Conservation (phyloP, 352 stramenopile genomes). For the Phytophthora colocasiae region DNA sequence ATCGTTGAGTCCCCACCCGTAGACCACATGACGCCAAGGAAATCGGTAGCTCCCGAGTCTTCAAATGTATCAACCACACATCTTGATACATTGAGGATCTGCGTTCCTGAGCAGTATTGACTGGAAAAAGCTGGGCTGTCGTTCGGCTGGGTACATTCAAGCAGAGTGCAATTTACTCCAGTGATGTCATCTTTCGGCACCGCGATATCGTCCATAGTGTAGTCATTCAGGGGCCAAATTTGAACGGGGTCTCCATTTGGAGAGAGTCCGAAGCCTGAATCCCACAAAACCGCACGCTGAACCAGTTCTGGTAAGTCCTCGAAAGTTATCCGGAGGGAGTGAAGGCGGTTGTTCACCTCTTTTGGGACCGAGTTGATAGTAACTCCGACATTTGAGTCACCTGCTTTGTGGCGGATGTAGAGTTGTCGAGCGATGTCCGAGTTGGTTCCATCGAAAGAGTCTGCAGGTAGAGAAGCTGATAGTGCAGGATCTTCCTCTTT, state of each 20-base stretch:
- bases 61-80: constrained; percentile 40
- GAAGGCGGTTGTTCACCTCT: constrained; percentile 18
- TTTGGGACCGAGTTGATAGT: constrained; percentile 23
- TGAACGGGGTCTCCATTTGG: constrained; percentile 22
- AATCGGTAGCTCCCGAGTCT: constrained; percentile 3
- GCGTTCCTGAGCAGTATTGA: constrained; percentile 38
- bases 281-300: constrained; percentile 48
- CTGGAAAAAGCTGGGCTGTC: constrained; percentile 13
- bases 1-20: constrained; percentile 27
- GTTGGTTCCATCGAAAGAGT: constrained; percentile 40
- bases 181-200: constrained; percentile 24
- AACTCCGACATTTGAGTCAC: constrained; percentile 11
- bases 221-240: constrained; percentile 30
- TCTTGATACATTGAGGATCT: constrained; percentile 44
- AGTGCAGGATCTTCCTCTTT: constrained; percentile 9
- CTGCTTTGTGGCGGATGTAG: constrained; percentile 32
- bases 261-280: constrained; percentile 40
- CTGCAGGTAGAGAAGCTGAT: constrained; percentile 4
- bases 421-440: constrained; percentile 48
- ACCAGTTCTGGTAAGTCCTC: constrained; percentile 34
- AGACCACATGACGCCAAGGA: constrained; percentile 40
- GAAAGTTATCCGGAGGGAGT: constrained; percentile 22
- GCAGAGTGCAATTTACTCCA: constrained; percentile 25
- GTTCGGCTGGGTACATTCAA: constrained; percentile 38
- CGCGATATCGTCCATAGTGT: constrained; percentile 39